Percentiles rank a stretch among this genome's conserved stretches.
phyloP scores from a whole-genome alignment of 2,329 filamentous ascomycete genomes.

The Colletotrichum liaoningense region DNA sequence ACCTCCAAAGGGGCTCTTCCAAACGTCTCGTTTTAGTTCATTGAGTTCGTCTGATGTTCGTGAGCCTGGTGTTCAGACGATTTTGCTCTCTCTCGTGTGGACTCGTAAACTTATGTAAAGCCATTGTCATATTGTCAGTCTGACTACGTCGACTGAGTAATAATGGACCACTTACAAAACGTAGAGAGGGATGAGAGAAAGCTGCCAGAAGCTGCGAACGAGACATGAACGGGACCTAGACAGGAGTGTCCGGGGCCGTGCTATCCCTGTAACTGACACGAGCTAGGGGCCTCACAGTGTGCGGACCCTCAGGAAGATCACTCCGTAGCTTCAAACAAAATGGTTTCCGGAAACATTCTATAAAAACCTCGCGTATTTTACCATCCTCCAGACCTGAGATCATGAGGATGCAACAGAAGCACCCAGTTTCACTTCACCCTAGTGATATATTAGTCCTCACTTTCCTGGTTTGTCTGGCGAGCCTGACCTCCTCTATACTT shows the following conservation, averaged over 20 bases:
- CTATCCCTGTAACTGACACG: neutral
- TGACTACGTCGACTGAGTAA: neutral
- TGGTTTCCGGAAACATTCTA: neutral
- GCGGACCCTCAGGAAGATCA: no score
- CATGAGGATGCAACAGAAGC: neutral
- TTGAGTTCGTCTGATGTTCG: constrained; percentile 10
- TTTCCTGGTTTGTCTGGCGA: no score
- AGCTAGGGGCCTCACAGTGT: neutral
- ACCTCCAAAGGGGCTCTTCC: constrained; percentile 4
- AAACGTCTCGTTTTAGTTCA: neutral
- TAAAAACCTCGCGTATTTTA: neutral
- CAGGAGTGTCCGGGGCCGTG: neutral
- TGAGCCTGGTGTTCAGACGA: neutral
- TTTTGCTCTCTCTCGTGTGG: no score
- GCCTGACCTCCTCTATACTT: no score
- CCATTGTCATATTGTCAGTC: neutral
- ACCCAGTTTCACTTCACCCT: neutral
- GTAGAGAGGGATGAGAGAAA: neutral
- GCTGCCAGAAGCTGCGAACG: neutral
- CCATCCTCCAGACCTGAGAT: neutral
- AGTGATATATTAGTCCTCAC: no score
- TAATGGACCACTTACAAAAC: neutral
- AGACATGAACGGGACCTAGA: neutral
- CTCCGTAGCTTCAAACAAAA: neutral
- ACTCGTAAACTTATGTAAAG: neutral